These are phyloP conservation scores for Epithele typhae DNA, from an alignment of 768 basidiomycete genomes.

Conservation along the genomic window DNA sequence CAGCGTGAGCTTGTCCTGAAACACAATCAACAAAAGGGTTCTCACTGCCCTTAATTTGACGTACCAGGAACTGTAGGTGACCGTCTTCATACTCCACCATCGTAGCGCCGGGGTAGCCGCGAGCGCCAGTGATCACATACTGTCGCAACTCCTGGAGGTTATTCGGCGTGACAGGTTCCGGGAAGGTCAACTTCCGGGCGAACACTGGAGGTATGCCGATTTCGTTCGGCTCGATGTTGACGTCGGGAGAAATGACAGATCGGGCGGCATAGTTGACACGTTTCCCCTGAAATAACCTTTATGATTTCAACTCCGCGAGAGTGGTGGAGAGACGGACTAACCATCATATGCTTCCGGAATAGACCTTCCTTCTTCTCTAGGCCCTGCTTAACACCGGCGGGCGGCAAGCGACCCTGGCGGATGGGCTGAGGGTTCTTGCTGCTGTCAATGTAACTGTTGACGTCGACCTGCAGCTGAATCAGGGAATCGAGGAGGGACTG, in stretches of 20 bases:
- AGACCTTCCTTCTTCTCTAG: constrained; percentile 98
- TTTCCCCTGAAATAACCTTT: constrained; percentile 68
- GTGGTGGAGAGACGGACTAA: constrained; percentile 33
- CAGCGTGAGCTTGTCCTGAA: constrained; percentile 75
- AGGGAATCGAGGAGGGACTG: constrained; percentile 71
- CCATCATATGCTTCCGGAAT: constrained; percentile 99
- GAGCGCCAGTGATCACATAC: constrained; percentile 87
- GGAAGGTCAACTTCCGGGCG: constrained; percentile 93
- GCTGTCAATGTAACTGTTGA: constrained; percentile 96
- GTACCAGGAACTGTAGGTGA: constrained; percentile 74
- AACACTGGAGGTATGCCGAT: constrained; percentile 98
- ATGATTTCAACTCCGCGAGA: no score
- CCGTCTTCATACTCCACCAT: constrained; percentile 97
- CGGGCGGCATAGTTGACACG: constrained; percentile 99
- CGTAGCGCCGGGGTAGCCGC: constrained; percentile 86
- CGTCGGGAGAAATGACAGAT: constrained; percentile 99
- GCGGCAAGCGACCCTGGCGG: constrained; percentile 85
- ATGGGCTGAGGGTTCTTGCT: constrained; percentile 89
- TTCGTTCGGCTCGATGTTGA: constrained; percentile 98
- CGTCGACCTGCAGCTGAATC: constrained; percentile 88
- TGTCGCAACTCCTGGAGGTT: constrained; percentile 88
- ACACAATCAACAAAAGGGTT: not conserved
- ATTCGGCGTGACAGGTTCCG: constrained; percentile 90
- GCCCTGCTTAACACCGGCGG: constrained; percentile 91
- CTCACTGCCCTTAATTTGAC: no score